These are phyloP conservation scores for Serpula lacrymans DNA, from an alignment of 768 basidiomycete genomes.

Conservation along the genomic window DNA sequence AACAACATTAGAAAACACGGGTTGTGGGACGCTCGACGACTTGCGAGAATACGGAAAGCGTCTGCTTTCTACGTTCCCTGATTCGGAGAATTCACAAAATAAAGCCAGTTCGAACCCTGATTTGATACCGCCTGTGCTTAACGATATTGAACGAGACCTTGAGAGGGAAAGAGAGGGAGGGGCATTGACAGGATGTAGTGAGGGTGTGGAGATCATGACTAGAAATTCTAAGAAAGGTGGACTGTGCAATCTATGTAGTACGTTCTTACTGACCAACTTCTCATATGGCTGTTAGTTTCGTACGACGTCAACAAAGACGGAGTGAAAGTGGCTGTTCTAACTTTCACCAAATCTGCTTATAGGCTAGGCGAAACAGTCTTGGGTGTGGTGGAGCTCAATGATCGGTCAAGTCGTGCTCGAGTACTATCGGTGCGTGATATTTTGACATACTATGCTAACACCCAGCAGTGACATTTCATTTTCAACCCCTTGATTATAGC, in stretches of 20 bases:
- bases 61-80: constrained; percentile 46
- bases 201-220: constrained; percentile 89
- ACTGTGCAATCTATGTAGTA: constrained; percentile 15
- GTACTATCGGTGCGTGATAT: constrained; percentile 72
- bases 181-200: constrained; percentile 55
- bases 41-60: constrained; percentile 51
- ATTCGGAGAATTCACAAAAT: constrained; percentile 19
- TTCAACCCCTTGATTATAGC: constrained; percentile 37
- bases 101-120: constrained; percentile 22
- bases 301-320: constrained; percentile 96
- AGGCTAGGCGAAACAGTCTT: constrained; percentile 89
- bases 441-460: background rate
- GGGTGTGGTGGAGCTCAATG: constrained; percentile 87
- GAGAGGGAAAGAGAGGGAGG: constrained; percentile 43
- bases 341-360: constrained; percentile 89
- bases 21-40: constrained; percentile 37
- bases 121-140: constrained; percentile 18
- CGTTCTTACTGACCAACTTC: background rate
- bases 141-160: constrained; percentile 21
- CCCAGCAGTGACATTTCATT: background rate
- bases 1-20: constrained; percentile 7
- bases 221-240: constrained; percentile 85
- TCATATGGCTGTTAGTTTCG: constrained; percentile 56
- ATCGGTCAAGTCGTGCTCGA: constrained; percentile 59
- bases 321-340: constrained; percentile 83